Conservation (phyloP, 148 eudicot genomes). For the Nyssa sinensis region DNA sequence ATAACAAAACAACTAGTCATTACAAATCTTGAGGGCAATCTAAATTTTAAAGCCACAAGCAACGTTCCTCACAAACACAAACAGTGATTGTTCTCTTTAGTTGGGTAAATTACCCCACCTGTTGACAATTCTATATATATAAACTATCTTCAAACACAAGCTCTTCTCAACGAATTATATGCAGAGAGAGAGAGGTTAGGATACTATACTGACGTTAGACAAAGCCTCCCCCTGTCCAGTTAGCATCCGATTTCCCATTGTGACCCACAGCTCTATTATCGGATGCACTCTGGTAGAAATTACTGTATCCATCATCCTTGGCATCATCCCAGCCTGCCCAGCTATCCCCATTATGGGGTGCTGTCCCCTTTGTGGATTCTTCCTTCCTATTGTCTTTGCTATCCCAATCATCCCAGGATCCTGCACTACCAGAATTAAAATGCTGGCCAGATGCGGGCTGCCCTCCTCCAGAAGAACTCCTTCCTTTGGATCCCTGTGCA, state of each 20-base stretch:
- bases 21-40: neutral
- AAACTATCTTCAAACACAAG: slow-evolving; percentile 18
- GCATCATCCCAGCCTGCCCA: slow-evolving; percentile 98
- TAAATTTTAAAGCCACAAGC: slow-evolving; percentile 2
- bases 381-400: slow-evolving; percentile 45
- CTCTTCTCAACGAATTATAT: slow-evolving; percentile 7
- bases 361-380: slow-evolving; percentile 37
- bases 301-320: slow-evolving; percentile 62
- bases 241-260: slow-evolving; percentile 54
- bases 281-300: slow-evolving; percentile 46
- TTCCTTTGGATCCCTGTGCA: slow-evolving; percentile 53
- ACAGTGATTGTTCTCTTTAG: slow-evolving; percentile 16
- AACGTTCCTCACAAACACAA: slow-evolving; percentile 13
- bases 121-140: slow-evolving; percentile 28
- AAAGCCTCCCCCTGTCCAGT: slow-evolving; percentile 86
- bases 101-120: slow-evolving; percentile 11
- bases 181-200: neutral
- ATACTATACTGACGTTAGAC: slow-evolving; percentile 42
- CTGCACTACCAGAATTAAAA: slow-evolving; percentile 40
- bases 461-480: slow-evolving; percentile 40
- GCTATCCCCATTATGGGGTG: slow-evolving; percentile 46
- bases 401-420: slow-evolving; percentile 85
- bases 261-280: slow-evolving; percentile 34
- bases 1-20: neutral
- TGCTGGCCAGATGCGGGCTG: slow-evolving; percentile 47